Base-by-base conservation (phyloP, 176 grass and related monocot species). In the Oryza glumipatula region DNA sequence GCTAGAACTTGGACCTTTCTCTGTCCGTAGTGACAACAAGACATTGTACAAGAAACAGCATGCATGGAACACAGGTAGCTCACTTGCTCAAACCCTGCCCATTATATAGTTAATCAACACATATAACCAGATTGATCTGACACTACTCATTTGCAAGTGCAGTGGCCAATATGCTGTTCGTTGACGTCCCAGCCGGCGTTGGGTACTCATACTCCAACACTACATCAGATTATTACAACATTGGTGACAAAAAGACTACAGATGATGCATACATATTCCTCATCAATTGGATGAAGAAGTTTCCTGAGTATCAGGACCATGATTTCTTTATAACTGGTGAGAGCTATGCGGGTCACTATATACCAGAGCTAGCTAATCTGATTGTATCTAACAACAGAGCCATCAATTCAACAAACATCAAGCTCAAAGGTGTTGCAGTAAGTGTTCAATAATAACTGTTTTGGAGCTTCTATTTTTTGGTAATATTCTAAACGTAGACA, bases 161-260 rank as follows among this genome's bases (percentile, higher is more conserved):
- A 94, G 90, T 92, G 52, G 93, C 87, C n/a, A 94, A 94, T 68
- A 87, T 94, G 75, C 17, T 94, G 44, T 94, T 94, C 24, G 32
- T 94, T 76, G 93, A 94, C 28, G 84, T 78, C 44, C 93, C 93
- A 46, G 93, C 87, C 9, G 90, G 93, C 45, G 93, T 94, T 71
- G 93, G 92, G 16, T 92, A 92, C 78, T 92, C 93, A 60, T 94
- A 94, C 82, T 90, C 93, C 11, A 92, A 94, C 85, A 85, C 81
- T 11, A 90, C 83, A n/a, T 75, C 68, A 13, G 93, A 94, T 73
- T 87, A 94, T 74, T 58, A 88, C 22, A 64, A 75, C n/a, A 80
- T 23, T 76, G 87, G 93, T 82, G 93, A 94, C 68, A 84, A 67
- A 84, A 82, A 51, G 73, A 92, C 90, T 30, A 84, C 81, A 47